Base-by-base conservation (phyloP, 2,329 filamentous ascomycete genomes). In the Diaporthe sp. region DNA sequence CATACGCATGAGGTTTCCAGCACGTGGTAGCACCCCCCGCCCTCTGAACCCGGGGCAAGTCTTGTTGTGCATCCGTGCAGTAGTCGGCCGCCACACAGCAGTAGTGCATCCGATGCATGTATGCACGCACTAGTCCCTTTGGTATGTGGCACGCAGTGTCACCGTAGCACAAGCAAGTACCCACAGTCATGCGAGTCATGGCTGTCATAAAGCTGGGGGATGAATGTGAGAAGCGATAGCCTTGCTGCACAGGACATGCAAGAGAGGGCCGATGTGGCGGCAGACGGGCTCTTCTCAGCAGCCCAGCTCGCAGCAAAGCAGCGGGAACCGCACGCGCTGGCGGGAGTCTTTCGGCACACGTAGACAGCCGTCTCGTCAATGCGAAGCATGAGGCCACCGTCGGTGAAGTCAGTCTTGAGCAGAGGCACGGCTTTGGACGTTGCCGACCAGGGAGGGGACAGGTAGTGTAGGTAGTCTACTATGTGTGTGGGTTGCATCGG, bases 111-210 rank as follows among this genome's bases (percentile, higher is more conserved):
- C 51, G 61, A 51, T 37, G 63, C 63, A 51, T 37, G 63, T 44
- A 51, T 66, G 44, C 63, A 66, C 22, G 44, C 44, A 37, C 63
- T 66, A 65, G 42, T 47, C 59, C 10, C 13, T 13, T n/a, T 65
- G 59, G 13, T 17, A 35, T 63, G 61, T 65, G 37, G 37, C 39
- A 63, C 25, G 9, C 22, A 6, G 63, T 66, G 32, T 22, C 63
- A 30, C 44, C 25, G 63, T 25, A 51, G 30, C 63, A 66, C 63
- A 66, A 51, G 63, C 63, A 37, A 51, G 63, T 66, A 51, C 32
- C 63, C 63, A 66, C 63, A 66, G 7, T 66, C 63, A 66, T 66
- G 63, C 63, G 63, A 66, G 63, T 66, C 63, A 66, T 37, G 63
- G 44, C 63, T 66, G 63, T 51, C 63, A 66, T 51, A 66, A 51